These are phyloP conservation scores for Yarrowia sp. DNA, from an alignment of 805 yeast genomes.

Conservation along the genomic window DNA sequence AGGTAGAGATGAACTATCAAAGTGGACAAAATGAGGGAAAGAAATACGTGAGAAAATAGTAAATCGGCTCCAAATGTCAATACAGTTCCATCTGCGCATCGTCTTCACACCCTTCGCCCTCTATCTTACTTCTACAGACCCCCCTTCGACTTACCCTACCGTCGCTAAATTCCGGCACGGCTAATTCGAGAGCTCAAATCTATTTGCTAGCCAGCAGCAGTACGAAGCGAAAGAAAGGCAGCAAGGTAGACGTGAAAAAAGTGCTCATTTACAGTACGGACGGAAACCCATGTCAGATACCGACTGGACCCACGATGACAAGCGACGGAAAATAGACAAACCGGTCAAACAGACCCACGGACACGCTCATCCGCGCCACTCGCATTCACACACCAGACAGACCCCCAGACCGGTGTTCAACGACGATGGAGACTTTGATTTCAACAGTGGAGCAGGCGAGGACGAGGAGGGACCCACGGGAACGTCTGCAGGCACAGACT, in stretches of 20 bases:
- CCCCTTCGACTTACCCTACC: conserved; percentile 11
- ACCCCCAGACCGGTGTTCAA: conserved; percentile 31
- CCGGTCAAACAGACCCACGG: conserved; percentile 38
- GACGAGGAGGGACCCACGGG: conserved; percentile 36
- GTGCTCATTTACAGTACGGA: no score
- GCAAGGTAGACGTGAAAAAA: not conserved
- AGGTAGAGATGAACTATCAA: no score
- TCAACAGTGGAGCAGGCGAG: conserved; percentile 29
- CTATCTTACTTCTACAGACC: no score
- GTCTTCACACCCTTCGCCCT: no score
- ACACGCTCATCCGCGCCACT: conserved; percentile 37
- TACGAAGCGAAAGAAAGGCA: not conserved
- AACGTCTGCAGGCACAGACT: conserved; percentile 29
- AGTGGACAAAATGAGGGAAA: no score
- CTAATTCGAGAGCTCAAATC: not conserved
- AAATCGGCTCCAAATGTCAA: no score
- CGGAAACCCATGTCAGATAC: conserved; percentile 26
- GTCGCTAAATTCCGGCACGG: conserved; percentile 11
- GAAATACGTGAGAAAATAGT: accelerated
- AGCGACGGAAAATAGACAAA: conserved; percentile 31
- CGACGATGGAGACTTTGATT: conserved; percentile 38
- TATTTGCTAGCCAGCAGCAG: no score
- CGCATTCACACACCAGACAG: conserved; percentile 29
- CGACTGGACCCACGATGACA: conserved; percentile 37
- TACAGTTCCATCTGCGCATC: no score